Percentiles rank a stretch among this genome's conserved stretches.
These are phyloP conservation scores for Diaporthe velutina DNA, from an alignment of 2,329 filamentous ascomycete species.

Conservation along the genomic window DNA sequence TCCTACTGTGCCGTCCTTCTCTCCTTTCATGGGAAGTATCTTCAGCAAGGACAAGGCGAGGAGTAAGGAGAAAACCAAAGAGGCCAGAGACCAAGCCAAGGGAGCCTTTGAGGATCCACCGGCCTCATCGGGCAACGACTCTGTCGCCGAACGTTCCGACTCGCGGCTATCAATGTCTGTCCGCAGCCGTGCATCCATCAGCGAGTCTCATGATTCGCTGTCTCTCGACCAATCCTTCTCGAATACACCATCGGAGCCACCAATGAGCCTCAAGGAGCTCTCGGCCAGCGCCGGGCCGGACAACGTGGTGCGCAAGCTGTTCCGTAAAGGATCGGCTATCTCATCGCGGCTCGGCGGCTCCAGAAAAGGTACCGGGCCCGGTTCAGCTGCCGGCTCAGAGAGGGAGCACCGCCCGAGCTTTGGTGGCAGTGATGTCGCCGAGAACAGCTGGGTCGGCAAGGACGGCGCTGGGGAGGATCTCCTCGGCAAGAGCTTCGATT, in stretches of 20 bases:
- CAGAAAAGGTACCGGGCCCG: constrained; percentile 59
- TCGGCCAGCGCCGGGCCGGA: constrained; percentile 56
- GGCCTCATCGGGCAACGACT: constrained; percentile 35
- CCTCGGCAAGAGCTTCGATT: constrained; percentile 67
- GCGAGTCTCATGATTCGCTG: constrained; percentile 71
- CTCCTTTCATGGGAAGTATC: constrained; percentile 78
- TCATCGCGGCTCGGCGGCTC: constrained; percentile 68
- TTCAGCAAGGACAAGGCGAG: constrained; percentile 60
- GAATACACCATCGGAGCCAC: constrained; percentile 68
- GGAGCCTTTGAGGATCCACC: constrained; percentile 22
- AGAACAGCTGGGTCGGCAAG: constrained; percentile 55
- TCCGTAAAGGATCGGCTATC: constrained; percentile 76
- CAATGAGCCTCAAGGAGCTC: constrained; percentile 57
- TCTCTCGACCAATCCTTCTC: constrained; percentile 68
- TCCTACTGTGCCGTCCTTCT: constrained; percentile 80
- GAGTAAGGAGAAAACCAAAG: constrained; percentile 53
- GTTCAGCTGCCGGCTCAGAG: constrained; percentile 67
- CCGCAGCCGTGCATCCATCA: constrained; percentile 37
- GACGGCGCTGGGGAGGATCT: constrained; percentile 57
- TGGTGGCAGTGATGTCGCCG: constrained; percentile 60
- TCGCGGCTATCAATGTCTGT: constrained; percentile 45
- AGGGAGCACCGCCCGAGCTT: constrained; percentile 63
- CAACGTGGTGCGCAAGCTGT: constrained; percentile 70
- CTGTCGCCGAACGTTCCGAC: constrained; percentile 48
- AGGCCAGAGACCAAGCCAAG: constrained; percentile 48